Base-by-base conservation (phyloP, 306 rosid species). In the Ammopiptanthus mongolicus region DNA sequence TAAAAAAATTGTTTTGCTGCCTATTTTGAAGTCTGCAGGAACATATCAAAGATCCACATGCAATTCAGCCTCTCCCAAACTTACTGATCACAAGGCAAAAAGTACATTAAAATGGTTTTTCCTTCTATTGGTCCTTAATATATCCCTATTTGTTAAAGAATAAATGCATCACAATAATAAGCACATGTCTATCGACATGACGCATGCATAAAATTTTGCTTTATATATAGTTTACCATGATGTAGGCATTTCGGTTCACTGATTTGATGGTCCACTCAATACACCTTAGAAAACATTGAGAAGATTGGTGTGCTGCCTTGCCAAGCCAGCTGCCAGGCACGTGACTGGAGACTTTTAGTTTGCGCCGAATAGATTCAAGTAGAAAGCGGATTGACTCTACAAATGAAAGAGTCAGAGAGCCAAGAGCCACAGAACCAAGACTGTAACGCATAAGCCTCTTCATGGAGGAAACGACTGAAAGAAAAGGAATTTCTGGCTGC, bases 381-480 rank as follows among this genome's bases (percentile, higher is more conserved):
- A 92, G 80, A 78, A 90, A 89, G 34, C 93, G 96, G 76, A 92
- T 84, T 22, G 97, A 92, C 79, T 90, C 98, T 78, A 92, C 89
- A 78, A 90, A 92, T 50, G 98, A 90, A 17, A 95, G 89, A 12
- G 82, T 83, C 66, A 95, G 81, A 72, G 99, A 92, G 76, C 99
- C 99, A 21, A 95, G 93, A 74, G 98, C 99, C 70, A 95, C 84
- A n/a, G 99, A 95, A 44, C 99, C 99, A 7, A 92, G 93, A 82
- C 81, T 78, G 81, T 89, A 95, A 69, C 91, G 86, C 57, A 78
- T 74, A 42, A 95, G 92, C 85, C 96, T 87, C 72, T 86, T 90
- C 91, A 84, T 85, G 52, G 96, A 90, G 78, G 98, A 85, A 82
- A 92, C 78, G 34, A 95, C 97, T 0, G 98, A 93, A 84, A 89